These are phyloP conservation scores for Lactuca sativa DNA, from an alignment of 129 eudicot species.

Conservation along the genomic window DNA sequence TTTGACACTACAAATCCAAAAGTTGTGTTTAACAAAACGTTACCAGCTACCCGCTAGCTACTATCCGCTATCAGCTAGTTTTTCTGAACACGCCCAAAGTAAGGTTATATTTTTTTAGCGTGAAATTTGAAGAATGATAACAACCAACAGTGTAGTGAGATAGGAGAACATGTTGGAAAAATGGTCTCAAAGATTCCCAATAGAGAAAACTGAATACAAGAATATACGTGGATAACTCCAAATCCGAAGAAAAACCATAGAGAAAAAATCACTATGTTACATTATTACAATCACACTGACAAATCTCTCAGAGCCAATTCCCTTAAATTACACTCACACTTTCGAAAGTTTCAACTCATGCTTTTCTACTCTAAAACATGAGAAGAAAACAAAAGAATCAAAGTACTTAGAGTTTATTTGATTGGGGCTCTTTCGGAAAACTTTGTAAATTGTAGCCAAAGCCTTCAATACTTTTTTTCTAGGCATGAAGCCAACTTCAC, in stretches of 20 bases:
- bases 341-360: not conserved
- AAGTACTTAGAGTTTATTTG: no score
- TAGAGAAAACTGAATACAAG: no score
- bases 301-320: not conserved
- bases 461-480: no score
- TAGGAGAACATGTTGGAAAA: not conserved
- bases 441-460: no score
- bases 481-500: not conserved
- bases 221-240: not conserved
- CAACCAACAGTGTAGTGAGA: not conserved
- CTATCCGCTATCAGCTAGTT: no score
- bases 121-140: conserved; percentile 1
- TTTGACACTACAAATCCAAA: no score
- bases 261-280: not conserved
- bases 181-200: no score
- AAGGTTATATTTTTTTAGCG: not conserved
- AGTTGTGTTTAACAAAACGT: no score
- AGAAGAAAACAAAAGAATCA: not conserved
- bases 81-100: not conserved
- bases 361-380: not conserved
- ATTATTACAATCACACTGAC: not conserved
- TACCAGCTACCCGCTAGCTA: no score
- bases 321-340: not conserved
- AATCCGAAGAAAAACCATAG: not conserved
- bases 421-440: no score